phyloP scores from a whole-genome alignment of 805 yeast genomes.

The Teunomyces barrocoloradensis region DNA sequence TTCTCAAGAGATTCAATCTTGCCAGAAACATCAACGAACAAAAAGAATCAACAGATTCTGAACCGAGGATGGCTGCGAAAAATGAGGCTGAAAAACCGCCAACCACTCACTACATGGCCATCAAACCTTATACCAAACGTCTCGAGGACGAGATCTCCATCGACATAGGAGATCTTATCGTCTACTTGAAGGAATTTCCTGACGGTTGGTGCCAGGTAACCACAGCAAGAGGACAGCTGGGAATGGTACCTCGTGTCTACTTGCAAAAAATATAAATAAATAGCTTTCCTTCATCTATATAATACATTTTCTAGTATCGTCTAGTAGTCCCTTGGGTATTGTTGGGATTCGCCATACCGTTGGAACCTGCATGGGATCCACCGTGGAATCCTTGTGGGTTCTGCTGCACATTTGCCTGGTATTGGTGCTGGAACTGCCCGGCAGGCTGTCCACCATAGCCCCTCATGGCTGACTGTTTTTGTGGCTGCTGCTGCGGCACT shows the following conservation, averaged over 20 bases:
- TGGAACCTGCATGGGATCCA: not conserved
- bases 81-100: not conserved
- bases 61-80: not conserved
- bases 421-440: constrained; percentile 9
- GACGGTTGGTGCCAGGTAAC: constrained; percentile 42
- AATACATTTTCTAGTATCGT: constrained; percentile 1
- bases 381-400: not conserved
- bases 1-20: constrained; percentile 33
- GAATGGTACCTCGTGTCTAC: constrained; percentile 36
- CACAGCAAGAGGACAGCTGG: constrained; percentile 15
- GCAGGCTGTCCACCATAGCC: constrained; percentile 5
- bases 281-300: not conserved
- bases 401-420: constrained; percentile 7
- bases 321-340: constrained; percentile 6
- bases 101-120: constrained; percentile 17
- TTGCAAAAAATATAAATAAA: constrained; percentile 12
- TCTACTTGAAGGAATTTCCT: constrained; percentile 20
- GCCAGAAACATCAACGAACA: constrained; percentile 10
- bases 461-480: constrained; percentile 6
- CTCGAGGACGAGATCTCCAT: constrained; percentile 36
- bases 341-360: not conserved
- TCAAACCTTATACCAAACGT: constrained; percentile 24
- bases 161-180: constrained; percentile 28
- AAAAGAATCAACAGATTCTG: not conserved
- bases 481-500: constrained; percentile 6